Conservation (phyloP, 2,329 filamentous ascomycete species). For the Pezicula neosporulosa region DNA sequence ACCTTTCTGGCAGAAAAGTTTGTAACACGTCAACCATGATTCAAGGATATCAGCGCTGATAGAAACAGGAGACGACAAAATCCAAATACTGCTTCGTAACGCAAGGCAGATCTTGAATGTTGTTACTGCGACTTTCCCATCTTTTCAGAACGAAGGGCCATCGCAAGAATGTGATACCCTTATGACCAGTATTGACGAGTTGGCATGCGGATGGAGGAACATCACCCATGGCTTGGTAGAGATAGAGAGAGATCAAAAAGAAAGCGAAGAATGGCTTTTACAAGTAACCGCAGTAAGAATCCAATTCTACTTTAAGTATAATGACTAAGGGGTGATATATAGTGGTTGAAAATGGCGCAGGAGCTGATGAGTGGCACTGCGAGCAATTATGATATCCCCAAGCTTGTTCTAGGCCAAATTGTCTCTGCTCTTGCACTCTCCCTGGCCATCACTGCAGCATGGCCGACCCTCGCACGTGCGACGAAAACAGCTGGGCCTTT, state of each 20-base stretch:
- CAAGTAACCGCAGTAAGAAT: constrained; percentile 38
- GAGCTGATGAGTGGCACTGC: constrained; percentile 81
- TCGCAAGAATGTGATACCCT: constrained; percentile 16
- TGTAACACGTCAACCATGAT: constrained; percentile 13
- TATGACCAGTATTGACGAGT: constrained; percentile 40
- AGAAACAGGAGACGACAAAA: constrained; percentile 44
- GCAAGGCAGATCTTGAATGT: constrained; percentile 77
- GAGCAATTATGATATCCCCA: constrained; percentile 80
- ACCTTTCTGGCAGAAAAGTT: constrained; percentile 69
- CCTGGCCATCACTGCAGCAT: constrained; percentile 32
- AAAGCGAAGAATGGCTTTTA: constrained; percentile 38
- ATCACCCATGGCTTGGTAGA: constrained; percentile 25
- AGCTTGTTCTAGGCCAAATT: constrained; percentile 46
- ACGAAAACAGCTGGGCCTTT: constrained; percentile 39
- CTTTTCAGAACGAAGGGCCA: constrained; percentile 36
- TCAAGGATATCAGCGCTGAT: constrained; percentile 10
- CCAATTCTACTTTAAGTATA: not conserved
- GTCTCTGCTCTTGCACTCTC: constrained; percentile 32
- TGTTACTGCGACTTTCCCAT: constrained; percentile 68
- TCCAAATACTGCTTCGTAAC: constrained; percentile 72
- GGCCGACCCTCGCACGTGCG: constrained; percentile 34
- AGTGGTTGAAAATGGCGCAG: constrained; percentile 51
- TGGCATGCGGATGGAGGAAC: constrained; percentile 68
- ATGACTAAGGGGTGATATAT: constrained; percentile 16
- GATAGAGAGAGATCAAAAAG: constrained; percentile 14